phyloP scores from a whole-genome alignment of 805 yeast species.

The Zygoascus biomembranicola region DNA sequence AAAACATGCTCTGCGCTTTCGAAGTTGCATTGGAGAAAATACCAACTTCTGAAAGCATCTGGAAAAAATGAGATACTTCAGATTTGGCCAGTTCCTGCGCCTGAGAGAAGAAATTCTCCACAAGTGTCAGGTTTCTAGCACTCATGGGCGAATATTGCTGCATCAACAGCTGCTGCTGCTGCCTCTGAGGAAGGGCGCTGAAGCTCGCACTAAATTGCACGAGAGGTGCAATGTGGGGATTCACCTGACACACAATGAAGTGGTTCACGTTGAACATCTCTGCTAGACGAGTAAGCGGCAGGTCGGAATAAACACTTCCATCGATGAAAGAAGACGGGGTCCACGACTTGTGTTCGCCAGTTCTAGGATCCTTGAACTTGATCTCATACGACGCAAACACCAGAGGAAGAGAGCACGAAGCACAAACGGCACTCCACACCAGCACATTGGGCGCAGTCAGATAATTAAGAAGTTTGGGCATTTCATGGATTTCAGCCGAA shows the following conservation, averaged over 20 bases:
- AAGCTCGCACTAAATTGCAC: slow-evolving; percentile 30
- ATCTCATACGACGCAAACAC: slow-evolving; percentile 80
- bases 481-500: slow-evolving; percentile 84
- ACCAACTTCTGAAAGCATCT: slow-evolving; percentile 67
- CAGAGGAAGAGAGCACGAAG: slow-evolving; percentile 92
- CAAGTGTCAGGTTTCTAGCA: slow-evolving; percentile 1
- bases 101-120: slow-evolving; percentile 2
- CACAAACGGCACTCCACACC: slow-evolving; percentile 84
- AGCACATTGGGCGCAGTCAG: slow-evolving; percentile 91
- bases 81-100: slow-evolving; percentile 52
- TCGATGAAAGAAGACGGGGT: slow-evolving; percentile 77
- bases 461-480: slow-evolving; percentile 79
- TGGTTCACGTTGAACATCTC: slow-evolving; percentile 98
- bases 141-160: slow-evolving; percentile 18
- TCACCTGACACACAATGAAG: slow-evolving; percentile 95
- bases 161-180: neutral
- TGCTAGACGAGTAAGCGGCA: slow-evolving; percentile 81
- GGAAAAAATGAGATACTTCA: slow-evolving; percentile 73
- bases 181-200: neutral
- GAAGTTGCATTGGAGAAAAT: slow-evolving; percentile 64
- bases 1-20: slow-evolving; percentile 63
- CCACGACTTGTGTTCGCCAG: slow-evolving; percentile 77
- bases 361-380: slow-evolving; percentile 69
- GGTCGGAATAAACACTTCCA: slow-evolving; percentile 91
- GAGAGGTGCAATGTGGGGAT: slow-evolving; percentile 91